Conservation (phyloP, 83 land plant species). For the Diphasiastrum complanatum region DNA sequence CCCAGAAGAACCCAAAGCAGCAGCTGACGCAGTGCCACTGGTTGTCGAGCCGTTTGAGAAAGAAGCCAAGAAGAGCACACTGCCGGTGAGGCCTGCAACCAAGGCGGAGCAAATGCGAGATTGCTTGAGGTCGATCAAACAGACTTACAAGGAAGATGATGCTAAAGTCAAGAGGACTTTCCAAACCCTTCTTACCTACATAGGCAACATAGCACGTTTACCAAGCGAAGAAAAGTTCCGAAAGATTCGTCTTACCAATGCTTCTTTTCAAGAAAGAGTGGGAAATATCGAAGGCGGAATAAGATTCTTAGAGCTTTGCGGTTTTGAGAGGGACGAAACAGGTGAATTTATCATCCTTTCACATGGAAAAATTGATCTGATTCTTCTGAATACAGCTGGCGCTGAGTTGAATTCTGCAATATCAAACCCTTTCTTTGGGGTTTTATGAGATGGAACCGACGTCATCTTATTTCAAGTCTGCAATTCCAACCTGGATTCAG, state of each 20-base stretch:
- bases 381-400: constrained; percentile 54
- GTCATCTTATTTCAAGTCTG: no score
- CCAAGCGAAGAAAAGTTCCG: constrained; percentile 85
- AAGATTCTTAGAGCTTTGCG: constrained; percentile 70
- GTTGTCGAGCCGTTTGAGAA: constrained; percentile 47
- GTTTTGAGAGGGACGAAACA: constrained; percentile 52
- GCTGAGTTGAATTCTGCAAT: constrained; percentile 62
- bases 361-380: constrained; percentile 63
- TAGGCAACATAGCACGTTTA: constrained; percentile 62
- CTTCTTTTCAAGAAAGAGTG: constrained; percentile 74
- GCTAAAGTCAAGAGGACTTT: constrained; percentile 78
- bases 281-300: constrained; percentile 71
- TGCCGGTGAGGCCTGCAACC: constrained; percentile 66
- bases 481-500: no score
- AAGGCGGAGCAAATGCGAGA: constrained; percentile 87
- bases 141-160: constrained; percentile 80
- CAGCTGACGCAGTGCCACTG: constrained; percentile 34
- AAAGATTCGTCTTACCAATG: constrained; percentile 71
- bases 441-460: no score
- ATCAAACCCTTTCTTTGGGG: constrained; percentile 74
- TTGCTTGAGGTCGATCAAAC: constrained; percentile 68
- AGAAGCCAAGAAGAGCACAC: constrained; percentile 45
- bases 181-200: constrained; percentile 61
- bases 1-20: constrained; percentile 56
- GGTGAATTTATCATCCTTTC: constrained; percentile 52